Evolutionary conservation across 2,329 filamentous ascomycete genomes (phyloP).

Genomic region (Zopfia rhizophila): DNA sequence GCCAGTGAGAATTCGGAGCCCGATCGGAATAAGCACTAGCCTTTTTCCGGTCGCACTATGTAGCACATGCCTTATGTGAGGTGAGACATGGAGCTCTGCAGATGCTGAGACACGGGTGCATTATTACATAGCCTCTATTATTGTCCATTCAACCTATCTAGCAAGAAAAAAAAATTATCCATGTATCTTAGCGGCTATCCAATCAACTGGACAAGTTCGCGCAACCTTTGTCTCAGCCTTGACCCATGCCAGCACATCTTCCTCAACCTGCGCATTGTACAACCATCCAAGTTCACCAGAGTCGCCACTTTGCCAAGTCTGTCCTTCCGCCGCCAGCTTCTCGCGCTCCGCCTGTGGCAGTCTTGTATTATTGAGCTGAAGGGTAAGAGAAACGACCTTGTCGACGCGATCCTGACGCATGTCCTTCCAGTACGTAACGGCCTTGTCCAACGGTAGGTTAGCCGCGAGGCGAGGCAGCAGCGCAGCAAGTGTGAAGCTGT

Average conservation of each 20-base stretch:
- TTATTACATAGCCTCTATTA: too few species aligned
- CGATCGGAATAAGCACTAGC: too few species aligned
- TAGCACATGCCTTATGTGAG: too few species aligned
- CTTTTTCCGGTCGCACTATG: too few species aligned
- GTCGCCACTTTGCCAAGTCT: constrained; percentile 28
- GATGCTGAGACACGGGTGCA: too few species aligned
- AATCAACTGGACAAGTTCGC: constrained; percentile 17
- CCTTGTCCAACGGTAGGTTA: constrained; percentile 33
- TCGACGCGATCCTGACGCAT: constrained; percentile 61
- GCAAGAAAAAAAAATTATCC: not conserved
- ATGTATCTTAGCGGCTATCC: constrained; percentile 16
- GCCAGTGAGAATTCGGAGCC: too few species aligned
- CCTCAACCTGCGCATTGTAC: constrained; percentile 26
- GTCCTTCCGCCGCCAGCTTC: constrained; percentile 25
- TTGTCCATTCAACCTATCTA: too few species aligned
- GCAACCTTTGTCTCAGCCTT: constrained; percentile 17
- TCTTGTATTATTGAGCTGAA: constrained; percentile 59
- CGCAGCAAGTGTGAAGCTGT: constrained; percentile 47
- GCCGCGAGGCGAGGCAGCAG: constrained; percentile 13
- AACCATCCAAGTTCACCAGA: constrained; percentile 28
- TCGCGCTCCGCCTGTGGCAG: constrained; percentile 51
- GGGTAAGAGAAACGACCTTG: constrained; percentile 60
- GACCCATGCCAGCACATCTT: constrained; percentile 21
- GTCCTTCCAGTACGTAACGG: constrained; percentile 58
- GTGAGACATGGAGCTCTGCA: too few species aligned